phyloP scores from a whole-genome alignment of 495 filamentous ascomycete genomes.

The Aspergillus steynii region DNA sequence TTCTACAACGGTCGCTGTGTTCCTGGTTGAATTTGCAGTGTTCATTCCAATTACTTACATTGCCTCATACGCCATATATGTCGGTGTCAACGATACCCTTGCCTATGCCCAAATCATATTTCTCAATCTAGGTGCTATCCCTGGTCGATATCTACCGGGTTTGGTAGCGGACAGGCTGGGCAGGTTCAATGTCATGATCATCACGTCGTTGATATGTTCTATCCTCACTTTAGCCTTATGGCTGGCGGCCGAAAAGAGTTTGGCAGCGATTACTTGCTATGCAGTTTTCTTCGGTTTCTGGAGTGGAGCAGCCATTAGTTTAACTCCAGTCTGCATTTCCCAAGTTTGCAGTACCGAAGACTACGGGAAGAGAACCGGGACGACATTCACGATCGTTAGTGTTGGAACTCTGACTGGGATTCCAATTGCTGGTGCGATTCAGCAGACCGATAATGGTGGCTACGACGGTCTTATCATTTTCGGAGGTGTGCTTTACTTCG shows the following conservation, averaged over 20 bases:
- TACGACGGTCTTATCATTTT: slow-evolving; percentile 53
- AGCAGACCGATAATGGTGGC: slow-evolving; percentile 21
- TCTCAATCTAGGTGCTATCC: slow-evolving; percentile 48
- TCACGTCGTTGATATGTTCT: slow-evolving; percentile 48
- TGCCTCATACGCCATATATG: slow-evolving; percentile 53
- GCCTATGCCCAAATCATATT: slow-evolving; percentile 59
- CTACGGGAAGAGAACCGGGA: slow-evolving; percentile 64
- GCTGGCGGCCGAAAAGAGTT: slow-evolving; percentile 38
- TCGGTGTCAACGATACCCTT: slow-evolving; percentile 32
- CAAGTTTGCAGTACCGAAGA: slow-evolving; percentile 58
- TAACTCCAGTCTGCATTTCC: slow-evolving; percentile 61
- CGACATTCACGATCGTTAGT: slow-evolving; percentile 59
- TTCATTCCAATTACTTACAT: slow-evolving; percentile 75
- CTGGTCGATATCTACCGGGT: slow-evolving; percentile 53
- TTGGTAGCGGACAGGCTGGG: slow-evolving; percentile 66
- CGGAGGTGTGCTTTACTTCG: slow-evolving; percentile 53
- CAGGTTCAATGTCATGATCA: slow-evolving; percentile 66
- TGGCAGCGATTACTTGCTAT: slow-evolving; percentile 55
- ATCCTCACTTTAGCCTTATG: slow-evolving; percentile 54
- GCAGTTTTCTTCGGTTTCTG: slow-evolving; percentile 61
- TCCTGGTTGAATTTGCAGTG: slow-evolving; percentile 71
- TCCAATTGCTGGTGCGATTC: slow-evolving; percentile 68
- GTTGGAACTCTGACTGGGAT: slow-evolving; percentile 68
- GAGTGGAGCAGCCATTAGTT: slow-evolving; percentile 57
- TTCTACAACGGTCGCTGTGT: slow-evolving; percentile 60